Evolutionary conservation across 805 yeast genomes (phyloP).

Genomic region (Ogataea wickerhamii): DNA sequence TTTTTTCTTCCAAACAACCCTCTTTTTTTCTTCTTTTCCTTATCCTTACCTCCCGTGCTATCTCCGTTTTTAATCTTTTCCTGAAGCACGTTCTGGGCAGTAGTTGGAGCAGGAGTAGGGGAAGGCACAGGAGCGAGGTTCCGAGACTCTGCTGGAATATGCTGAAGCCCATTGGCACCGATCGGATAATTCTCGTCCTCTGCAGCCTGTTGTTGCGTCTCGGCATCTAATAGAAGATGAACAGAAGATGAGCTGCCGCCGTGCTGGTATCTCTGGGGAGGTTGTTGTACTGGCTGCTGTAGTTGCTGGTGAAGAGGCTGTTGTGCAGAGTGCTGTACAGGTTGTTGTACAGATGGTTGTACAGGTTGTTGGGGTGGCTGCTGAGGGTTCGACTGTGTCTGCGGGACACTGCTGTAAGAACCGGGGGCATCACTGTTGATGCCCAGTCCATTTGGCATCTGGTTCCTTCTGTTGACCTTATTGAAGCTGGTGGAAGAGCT

Average conservation of each 20-base stretch:
- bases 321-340: slow-evolving; percentile 7
- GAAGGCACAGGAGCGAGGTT: slow-evolving; percentile 4
- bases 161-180: too few relatives aligned
- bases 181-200: not conserved
- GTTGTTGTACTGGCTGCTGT: not conserved
- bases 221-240: not conserved
- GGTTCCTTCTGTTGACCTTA: slow-evolving; percentile 18
- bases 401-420: slow-evolving; percentile 7
- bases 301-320: slow-evolving; percentile 4
- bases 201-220: not conserved
- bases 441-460: slow-evolving; percentile 20
- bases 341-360: slow-evolving; percentile 4
- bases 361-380: slow-evolving; percentile 6
- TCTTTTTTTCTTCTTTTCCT: slow-evolving; percentile 50
- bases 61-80: slow-evolving; percentile 1
- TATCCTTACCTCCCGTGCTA: slow-evolving; percentile 25
- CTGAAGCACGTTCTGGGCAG: slow-evolving; percentile 53
- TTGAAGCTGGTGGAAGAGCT: slow-evolving; percentile 19
- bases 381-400: slow-evolving; percentile 1
- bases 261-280: not conserved
- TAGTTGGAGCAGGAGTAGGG: slow-evolving; percentile 9
- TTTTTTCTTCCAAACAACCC: slow-evolving; percentile 77
- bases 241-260: slow-evolving; percentile 1
- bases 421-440: slow-evolving; percentile 16
- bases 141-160: not conserved